Percentiles rank a stretch among this genome's conserved stretches.
phyloP scores from a whole-genome alignment of 306 rosid species.

The Cucumis hystrix region DNA sequence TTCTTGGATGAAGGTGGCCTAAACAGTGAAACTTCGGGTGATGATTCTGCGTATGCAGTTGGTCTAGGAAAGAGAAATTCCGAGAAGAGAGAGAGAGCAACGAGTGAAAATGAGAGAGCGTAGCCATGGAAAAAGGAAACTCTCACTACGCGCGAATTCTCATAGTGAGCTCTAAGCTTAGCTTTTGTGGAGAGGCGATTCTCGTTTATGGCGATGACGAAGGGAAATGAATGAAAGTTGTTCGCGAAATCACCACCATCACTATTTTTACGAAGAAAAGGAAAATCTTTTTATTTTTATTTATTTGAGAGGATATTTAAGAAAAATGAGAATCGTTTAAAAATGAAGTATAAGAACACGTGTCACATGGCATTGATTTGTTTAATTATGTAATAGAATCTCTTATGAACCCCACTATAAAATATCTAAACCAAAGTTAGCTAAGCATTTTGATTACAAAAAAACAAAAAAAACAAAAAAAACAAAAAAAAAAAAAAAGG shows the following conservation, averaged over 20 bases:
- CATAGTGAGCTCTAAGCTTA: not conserved
- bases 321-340: not conserved
- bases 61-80: constrained; percentile 18
- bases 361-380: not conserved
- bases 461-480: accelerated
- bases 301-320: too few relatives aligned
- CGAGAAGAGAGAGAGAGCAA: constrained; percentile 13
- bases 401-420: not conserved
- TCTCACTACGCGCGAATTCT: not conserved
- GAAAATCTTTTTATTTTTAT: too few relatives aligned
- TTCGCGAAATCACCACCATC: not conserved
- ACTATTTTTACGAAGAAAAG: not conserved
- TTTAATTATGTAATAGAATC: too few relatives aligned
- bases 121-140: constrained; percentile 19
- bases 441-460: too few relatives aligned
- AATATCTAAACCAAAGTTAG: not conserved
- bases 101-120: constrained; percentile 13
- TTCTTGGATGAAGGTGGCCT: constrained; percentile 4
- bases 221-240: not conserved
- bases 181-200: not conserved
- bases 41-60: constrained; percentile 8
- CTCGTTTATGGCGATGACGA: not conserved
- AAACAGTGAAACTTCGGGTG: not conserved
- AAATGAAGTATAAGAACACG: not conserved
- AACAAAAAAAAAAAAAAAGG: too few relatives aligned